Conservation (phyloP, 2,329 filamentous ascomycete genomes). For the Aspergillus sp. region DNA sequence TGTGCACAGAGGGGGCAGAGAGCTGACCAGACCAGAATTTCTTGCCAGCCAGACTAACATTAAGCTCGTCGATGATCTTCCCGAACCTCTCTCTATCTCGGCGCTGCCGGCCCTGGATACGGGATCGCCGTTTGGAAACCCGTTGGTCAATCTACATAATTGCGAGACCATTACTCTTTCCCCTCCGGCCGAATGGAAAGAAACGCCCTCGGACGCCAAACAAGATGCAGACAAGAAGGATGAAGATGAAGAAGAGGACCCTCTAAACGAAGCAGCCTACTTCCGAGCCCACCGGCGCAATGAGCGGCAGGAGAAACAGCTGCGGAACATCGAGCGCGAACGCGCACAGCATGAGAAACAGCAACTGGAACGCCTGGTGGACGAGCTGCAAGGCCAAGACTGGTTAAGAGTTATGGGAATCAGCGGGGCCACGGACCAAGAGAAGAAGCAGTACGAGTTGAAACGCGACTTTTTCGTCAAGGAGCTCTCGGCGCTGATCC, state of each 20-base stretch:
- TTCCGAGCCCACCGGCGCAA: conserved; percentile 60
- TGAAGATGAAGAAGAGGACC: conserved; percentile 43
- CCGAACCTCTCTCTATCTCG: conserved; percentile 25
- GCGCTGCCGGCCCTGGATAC: conserved; percentile 18
- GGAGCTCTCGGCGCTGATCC: conserved; percentile 76
- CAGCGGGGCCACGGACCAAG: conserved; percentile 77
- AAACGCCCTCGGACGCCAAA: conserved; percentile 16
- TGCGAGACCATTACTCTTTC: conserved; percentile 31
- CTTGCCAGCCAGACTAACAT: conserved; percentile 72
- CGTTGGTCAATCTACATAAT: conserved; percentile 37
- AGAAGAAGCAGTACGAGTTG: conserved; percentile 82
- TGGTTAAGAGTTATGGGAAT: conserved; percentile 93
- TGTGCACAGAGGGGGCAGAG: background rate
- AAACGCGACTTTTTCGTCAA: conserved; percentile 82
- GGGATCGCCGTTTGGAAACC: conserved; percentile 35
- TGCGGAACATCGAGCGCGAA: conserved; percentile 67
- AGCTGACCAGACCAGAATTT: conserved; percentile 56
- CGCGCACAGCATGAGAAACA: conserved; percentile 66
- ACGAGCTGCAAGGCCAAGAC: conserved; percentile 84
- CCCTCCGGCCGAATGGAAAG: background rate
- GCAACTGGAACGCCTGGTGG: conserved; percentile 67
- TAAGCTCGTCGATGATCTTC: conserved; percentile 63
- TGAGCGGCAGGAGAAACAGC: conserved; percentile 66
- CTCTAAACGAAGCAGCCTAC: conserved; percentile 57
- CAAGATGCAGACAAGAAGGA: background rate